A percentile compares a stretch with the other conserved stretches of the same genome.
These are phyloP conservation scores for Hortiboletus campestris DNA, from an alignment of 768 basidiomycete genomes.

Conservation along the genomic window DNA sequence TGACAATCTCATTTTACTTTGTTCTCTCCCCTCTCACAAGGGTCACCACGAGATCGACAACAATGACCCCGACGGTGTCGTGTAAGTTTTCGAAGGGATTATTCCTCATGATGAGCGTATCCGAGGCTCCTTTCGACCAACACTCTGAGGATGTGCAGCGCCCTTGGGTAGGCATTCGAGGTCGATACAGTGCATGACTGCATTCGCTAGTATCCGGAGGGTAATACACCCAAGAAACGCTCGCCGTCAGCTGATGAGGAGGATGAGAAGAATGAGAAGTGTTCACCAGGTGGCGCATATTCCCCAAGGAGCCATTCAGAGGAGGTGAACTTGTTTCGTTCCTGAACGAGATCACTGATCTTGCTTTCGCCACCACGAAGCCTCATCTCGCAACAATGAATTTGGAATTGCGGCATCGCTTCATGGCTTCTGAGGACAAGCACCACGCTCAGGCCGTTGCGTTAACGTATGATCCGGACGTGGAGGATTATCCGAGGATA, in stretches of 20 bases:
- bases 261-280: not conserved
- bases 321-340: conserved; percentile 3
- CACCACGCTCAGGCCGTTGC: not conserved
- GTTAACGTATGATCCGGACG: not conserved
- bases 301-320: not conserved
- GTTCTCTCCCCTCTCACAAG: too few species aligned
- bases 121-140: not conserved
- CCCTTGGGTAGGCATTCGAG: not conserved
- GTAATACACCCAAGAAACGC: not conserved
- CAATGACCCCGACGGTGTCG: not conserved
- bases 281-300: not conserved
- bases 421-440: not conserved
- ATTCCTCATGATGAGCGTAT: not conserved
- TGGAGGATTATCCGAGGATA: too few species aligned
- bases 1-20: too few species aligned
- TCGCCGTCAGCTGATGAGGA: not conserved
- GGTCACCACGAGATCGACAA: too few species aligned
- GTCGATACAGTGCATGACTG: not conserved
- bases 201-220: not conserved
- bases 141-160: not conserved
- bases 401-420: not conserved
- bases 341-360: conserved; percentile 6
- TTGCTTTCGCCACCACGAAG: not conserved
- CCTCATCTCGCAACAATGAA: not conserved
- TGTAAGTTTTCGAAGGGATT: not conserved